A percentile compares a stretch with the other conserved stretches of the same genome.
These are phyloP conservation scores for Nothophytophthora sp. DNA, from an alignment of 352 stramenopile genomes.

Conservation along the genomic window DNA sequence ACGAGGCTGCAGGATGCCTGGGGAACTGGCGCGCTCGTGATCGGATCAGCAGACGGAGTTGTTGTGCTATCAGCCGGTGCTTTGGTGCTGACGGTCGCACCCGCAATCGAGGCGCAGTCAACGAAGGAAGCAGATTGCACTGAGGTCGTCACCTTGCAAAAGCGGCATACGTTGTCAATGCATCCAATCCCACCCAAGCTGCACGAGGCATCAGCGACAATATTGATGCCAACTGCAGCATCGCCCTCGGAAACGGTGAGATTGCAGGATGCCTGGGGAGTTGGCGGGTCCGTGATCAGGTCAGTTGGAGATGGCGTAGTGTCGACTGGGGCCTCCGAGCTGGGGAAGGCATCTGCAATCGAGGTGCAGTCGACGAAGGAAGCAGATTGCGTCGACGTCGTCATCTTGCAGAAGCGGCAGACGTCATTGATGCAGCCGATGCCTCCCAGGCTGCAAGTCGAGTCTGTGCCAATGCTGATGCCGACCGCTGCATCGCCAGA, in stretches of 20 bases:
- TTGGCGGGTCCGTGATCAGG: background rate
- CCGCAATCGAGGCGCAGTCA: conserved; percentile 9
- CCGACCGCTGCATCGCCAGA: conserved; percentile 24
- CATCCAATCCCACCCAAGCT: conserved; percentile 33
- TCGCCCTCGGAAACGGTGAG: conserved; percentile 24
- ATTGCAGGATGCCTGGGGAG: conserved; percentile 4
- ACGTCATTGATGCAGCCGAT: conserved; percentile 34
- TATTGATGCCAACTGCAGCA: conserved; percentile 25
- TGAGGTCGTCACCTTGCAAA: conserved; percentile 31
- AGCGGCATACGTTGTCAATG: conserved; percentile 35
- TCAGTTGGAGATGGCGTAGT: conserved; percentile 1
- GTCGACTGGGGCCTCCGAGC: conserved; percentile 5
- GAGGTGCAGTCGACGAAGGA: conserved; percentile 18
- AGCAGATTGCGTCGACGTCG: conserved; percentile 21
- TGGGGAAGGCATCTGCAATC: conserved; percentile 7
- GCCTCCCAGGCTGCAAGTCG: conserved; percentile 20
- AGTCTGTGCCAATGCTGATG: conserved; percentile 28
- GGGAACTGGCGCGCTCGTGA: conserved; percentile 1
- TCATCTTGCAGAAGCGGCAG: conserved; percentile 43
- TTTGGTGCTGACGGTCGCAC: conserved; percentile 2
- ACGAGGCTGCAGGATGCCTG: conserved; percentile 11
- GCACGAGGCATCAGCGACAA: conserved; percentile 26
- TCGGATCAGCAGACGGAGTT: background rate
- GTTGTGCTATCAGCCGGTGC: background rate
- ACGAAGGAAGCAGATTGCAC: conserved; percentile 20